Base-by-base conservation (phyloP, 805 yeast genomes). In the Deakozyma indianensis region DNA sequence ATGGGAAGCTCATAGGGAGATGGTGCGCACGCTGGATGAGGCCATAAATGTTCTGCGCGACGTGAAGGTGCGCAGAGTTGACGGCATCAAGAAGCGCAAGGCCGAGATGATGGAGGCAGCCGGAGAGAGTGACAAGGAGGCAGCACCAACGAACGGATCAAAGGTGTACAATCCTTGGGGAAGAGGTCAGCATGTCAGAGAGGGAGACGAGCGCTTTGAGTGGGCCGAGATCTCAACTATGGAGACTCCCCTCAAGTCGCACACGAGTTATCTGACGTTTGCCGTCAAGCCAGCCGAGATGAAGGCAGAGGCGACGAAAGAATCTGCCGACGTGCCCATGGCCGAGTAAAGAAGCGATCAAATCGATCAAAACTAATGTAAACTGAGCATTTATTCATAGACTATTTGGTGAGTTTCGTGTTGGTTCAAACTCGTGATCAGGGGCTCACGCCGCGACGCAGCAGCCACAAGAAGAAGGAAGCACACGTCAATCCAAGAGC, bases 211-310 rank as follows among this genome's bases (percentile, higher is more conserved):
- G 3, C 72, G 71, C 2, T 92, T 69, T 59, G 64, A 75, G 23
- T 92, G 99, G 99, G 67, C 70, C 47, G 72, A 84, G 53, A 92
- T 88, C n/a, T 77, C 95, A 16, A 80, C 78, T 59, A 69, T 79
- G 5, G 98, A 90, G 60, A 56, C 78, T 2, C 97, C 92, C 58
- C 70, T 90, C 54, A 90, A 90, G 65, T 80, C 87, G 4, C 99
- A 92, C 56, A 92, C 99, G 0, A 85, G 96, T 0, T 92, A 86
- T 59, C 65, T 92, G 56, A 85, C 96, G 1, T 92, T 92, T 71
- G 99, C 98, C 22, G 71, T 69, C 28, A 32, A 32, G 18, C 38
- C 38, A 20, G 18, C 18, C 11, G 28, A 7, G 28, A 7, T 25
- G 14, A 9, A n/a, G n/a, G n/a, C n/a, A n/a, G n/a, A n/a, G n/a